A percentile compares a stretch with the other conserved stretches of the same genome.
These are phyloP conservation scores for Henningerozyma blattae DNA, from an alignment of 805 yeast genomes.

Conservation along the genomic window DNA sequence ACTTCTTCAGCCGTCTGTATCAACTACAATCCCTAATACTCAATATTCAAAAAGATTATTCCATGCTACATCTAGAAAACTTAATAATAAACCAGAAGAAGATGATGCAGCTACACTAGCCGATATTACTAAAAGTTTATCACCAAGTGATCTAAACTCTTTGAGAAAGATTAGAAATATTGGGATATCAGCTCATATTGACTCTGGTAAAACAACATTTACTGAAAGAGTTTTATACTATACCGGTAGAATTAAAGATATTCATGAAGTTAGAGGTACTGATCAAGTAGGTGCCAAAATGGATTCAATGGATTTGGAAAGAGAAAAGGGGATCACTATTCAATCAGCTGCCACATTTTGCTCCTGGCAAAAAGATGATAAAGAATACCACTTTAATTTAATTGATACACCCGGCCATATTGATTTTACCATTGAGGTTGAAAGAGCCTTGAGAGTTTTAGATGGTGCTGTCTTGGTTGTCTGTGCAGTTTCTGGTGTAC, in stretches of 20 bases:
- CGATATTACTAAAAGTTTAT: constrained; percentile 21
- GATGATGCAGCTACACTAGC: not conserved
- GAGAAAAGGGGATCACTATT: constrained; percentile 97
- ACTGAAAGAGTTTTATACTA: constrained; percentile 94
- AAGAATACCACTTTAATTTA: constrained; percentile 75
- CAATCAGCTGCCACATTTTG: constrained; percentile 99
- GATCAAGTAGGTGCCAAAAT: constrained; percentile 98
- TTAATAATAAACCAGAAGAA: not conserved
- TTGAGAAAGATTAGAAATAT: constrained; percentile 70
- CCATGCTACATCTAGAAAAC: too few relatives aligned
- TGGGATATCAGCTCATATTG: constrained; percentile 97
- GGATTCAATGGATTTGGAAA: constrained; percentile 98
- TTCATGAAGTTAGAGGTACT: constrained; percentile 93
- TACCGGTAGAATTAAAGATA: constrained; percentile 94
- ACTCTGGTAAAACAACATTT: constrained; percentile 95
- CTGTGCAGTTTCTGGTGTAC: constrained; percentile 98
- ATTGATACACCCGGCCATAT: constrained; percentile 99
- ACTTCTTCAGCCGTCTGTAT: too few relatives aligned
- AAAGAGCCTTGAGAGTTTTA: constrained; percentile 92
- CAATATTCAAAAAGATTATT: too few relatives aligned
- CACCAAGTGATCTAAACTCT: constrained; percentile 39
- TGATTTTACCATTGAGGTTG: constrained; percentile 97
- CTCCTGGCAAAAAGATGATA: constrained; percentile 73
- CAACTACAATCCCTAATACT: too few relatives aligned
- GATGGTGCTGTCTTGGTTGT: constrained; percentile 98